Base-by-base conservation (phyloP, 805 yeast genomes). In the Candida lessepsii region DNA sequence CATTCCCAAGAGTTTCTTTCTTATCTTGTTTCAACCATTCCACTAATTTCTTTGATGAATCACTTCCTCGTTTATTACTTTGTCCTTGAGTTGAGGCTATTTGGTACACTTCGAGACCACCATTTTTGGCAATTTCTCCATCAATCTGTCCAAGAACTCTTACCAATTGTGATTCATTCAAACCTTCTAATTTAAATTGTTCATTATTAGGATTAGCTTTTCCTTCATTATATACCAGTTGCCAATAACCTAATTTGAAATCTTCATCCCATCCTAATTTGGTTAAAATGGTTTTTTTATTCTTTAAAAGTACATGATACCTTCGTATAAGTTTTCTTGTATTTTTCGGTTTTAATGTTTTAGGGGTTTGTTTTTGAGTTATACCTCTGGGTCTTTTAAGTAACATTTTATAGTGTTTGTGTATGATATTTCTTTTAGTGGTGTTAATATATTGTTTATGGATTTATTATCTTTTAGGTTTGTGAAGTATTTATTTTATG, bases 61-160 rank as follows among this genome's bases (percentile, higher is more conserved):
- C 99, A 1, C 96, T 96, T 0, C 99, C 98, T 46, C 98, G 60
- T 34, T 73, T 71, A 0, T 61, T 57, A 42, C 78, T 76, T 53
- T 91, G 99, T 0, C 99, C 99, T 37, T 80, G 78, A 1, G 84
- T 75, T 2, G 96, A 86, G 0, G 98, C 98, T 15, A 71, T 61
- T 54, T 91, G 99, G 57, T 91, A 91, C 9, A 77, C 76, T 36
- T 78, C 73, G 2, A 91, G 58, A 0, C 96, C 97, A 0, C 96
- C 97, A 30, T 80, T 67, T 29, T 65, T 70, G 7, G 66, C 66
- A 3, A 84, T 72, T 53, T 86, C 89, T 2, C 67, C 72, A 46
- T 80, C 83, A 5, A 89, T 76, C 37, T 68, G 69, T 0, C 77
- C 83, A 9, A 84, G 58, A 4, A 56, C 51, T 1, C 37, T 35